phyloP scores from a whole-genome alignment of 495 filamentous ascomycete species.

The Staphylotrichum tortipilum region DNA sequence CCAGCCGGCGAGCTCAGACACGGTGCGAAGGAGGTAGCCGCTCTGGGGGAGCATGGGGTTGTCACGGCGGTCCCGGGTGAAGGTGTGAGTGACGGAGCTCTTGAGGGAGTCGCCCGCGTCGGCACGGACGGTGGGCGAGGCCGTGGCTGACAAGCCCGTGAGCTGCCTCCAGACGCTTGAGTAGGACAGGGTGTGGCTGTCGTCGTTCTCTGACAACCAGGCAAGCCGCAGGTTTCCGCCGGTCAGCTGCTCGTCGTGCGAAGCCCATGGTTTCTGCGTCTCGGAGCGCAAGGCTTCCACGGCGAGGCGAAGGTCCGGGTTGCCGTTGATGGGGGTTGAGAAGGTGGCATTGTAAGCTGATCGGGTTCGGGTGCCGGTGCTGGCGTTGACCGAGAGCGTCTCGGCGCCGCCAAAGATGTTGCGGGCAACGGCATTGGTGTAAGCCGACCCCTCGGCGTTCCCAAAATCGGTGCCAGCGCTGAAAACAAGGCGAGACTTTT shows the following conservation, averaged over 20 bases:
- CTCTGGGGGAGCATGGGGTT: slow-evolving; percentile 70
- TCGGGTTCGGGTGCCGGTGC: slow-evolving; percentile 77
- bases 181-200: slow-evolving; percentile 69
- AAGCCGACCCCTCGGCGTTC: slow-evolving; percentile 84
- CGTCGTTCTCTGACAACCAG: slow-evolving; percentile 54
- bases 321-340: slow-evolving; percentile 64
- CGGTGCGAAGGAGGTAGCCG: slow-evolving; percentile 68
- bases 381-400: slow-evolving; percentile 69
- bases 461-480: slow-evolving; percentile 91
- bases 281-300: slow-evolving; percentile 70
- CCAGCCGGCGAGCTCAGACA: slow-evolving; percentile 78
- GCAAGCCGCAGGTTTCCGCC: slow-evolving; percentile 68
- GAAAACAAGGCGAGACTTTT: slow-evolving; percentile 69
- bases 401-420: slow-evolving; percentile 96
- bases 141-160: slow-evolving; percentile 61
- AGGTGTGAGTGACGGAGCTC: slow-evolving; percentile 73
- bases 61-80: slow-evolving; percentile 69
- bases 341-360: slow-evolving; percentile 82
- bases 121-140: slow-evolving; percentile 67
- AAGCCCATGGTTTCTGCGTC: slow-evolving; percentile 81
- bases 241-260: slow-evolving; percentile 82
- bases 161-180: slow-evolving; percentile 79
- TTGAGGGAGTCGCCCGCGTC: slow-evolving; percentile 92
- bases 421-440: slow-evolving; percentile 69
- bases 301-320: slow-evolving; percentile 69